These are phyloP conservation scores for Rhododendron vialii DNA, from an alignment of 148 eudicot species.

Conservation along the genomic window DNA sequence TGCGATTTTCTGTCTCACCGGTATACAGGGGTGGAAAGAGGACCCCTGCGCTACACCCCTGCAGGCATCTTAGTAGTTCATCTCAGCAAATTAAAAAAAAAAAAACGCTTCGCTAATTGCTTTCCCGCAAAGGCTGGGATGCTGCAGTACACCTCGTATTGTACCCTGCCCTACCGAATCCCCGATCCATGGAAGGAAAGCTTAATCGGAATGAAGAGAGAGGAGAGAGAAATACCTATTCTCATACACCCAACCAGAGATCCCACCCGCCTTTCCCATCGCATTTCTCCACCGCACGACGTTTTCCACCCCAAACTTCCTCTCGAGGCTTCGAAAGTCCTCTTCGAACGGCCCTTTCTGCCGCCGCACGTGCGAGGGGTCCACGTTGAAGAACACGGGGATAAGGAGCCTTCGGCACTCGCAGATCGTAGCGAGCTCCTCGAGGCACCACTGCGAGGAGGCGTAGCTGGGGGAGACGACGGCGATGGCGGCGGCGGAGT, in stretches of 20 bases:
- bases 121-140: no score
- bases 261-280: constrained; percentile 29
- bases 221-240: background rate
- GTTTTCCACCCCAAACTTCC: background rate
- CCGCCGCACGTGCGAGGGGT: constrained; percentile 45
- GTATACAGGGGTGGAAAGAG: no score
- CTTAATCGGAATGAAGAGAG: background rate
- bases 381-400: constrained; percentile 44
- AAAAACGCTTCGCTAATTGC: no score
- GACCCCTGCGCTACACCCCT: no score
- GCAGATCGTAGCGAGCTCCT: constrained; percentile 34
- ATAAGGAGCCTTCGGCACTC: constrained; percentile 29
- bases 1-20: no score
- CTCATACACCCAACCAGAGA: constrained; percentile 24
- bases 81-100: no score
- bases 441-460: constrained; percentile 42
- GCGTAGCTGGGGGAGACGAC: constrained; percentile 40
- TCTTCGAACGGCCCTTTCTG: constrained; percentile 34
- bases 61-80: no score
- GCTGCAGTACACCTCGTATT: no score
- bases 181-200: no score
- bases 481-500: constrained; percentile 40
- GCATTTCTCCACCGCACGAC: constrained; percentile 33
- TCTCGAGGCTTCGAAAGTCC: constrained; percentile 12
- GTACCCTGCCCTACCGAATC: no score